phyloP scores from a whole-genome alignment of 2,329 filamentous ascomycete genomes.

The Penicillium sp. region DNA sequence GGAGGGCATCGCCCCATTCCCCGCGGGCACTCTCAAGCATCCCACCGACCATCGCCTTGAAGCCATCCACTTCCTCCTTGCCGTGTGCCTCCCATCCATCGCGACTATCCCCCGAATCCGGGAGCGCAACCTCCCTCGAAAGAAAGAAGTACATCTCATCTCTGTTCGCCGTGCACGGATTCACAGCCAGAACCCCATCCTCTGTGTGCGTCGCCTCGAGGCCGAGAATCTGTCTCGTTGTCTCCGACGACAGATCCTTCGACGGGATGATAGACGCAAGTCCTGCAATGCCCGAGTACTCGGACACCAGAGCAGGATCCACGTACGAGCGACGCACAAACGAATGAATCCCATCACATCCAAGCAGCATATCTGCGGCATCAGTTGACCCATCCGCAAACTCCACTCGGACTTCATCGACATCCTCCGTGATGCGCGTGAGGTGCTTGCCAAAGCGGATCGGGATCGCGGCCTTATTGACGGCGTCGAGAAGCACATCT shows the following conservation, averaged over 20 bases:
- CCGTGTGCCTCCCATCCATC: constrained; percentile 35
- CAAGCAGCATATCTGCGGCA: constrained; percentile 33
- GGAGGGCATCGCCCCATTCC: constrained; percentile 27
- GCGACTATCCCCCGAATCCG: constrained; percentile 23
- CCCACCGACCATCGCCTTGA: constrained; percentile 26
- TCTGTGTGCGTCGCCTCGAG: constrained; percentile 31
- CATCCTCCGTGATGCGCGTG: constrained; percentile 22
- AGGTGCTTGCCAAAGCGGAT: constrained; percentile 28
- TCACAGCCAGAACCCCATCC: constrained; percentile 29
- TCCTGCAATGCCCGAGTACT: constrained; percentile 36
- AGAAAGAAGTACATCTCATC: constrained; percentile 35
- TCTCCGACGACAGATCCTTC: constrained; percentile 1
- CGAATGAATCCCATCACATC: constrained; percentile 45
- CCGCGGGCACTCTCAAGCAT: constrained; percentile 25
- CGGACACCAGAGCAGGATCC: constrained; percentile 26
- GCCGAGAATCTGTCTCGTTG: constrained; percentile 14
- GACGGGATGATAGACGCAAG: constrained; percentile 18
- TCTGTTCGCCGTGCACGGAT: constrained; percentile 22
- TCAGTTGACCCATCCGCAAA: constrained; percentile 32
- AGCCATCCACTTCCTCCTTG: constrained; percentile 30
- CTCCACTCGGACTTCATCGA: constrained; percentile 19
- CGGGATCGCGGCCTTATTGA: constrained; percentile 21
- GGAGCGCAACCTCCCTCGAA: constrained; percentile 28
- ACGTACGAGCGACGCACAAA: constrained; percentile 33
- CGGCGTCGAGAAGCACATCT: constrained; percentile 25